Conservation (phyloP, 1,139 yeast species). For the Pneumocystis jirovecii region DNA sequence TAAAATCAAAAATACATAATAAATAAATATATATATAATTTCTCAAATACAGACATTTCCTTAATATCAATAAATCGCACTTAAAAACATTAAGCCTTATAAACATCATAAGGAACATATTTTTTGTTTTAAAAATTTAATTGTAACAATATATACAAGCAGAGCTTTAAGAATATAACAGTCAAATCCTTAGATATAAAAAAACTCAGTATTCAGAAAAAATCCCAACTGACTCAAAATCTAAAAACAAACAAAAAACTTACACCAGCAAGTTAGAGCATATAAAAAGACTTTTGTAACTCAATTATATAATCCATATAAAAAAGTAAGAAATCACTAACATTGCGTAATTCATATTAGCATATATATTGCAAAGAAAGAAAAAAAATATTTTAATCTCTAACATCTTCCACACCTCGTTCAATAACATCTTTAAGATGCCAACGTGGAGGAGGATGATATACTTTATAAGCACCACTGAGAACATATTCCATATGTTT, state of each 20-base stretch:
- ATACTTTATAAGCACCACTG: conserved; percentile 27
- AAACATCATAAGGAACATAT: neutral
- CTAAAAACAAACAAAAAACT: neutral
- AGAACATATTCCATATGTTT: conserved; percentile 25
- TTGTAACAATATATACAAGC: neutral
- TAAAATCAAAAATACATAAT: too few relatives aligned
- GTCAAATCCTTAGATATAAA: too few relatives aligned
- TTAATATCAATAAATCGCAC: too few relatives aligned
- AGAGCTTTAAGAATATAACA: neutral
- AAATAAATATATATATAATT: too few relatives aligned
- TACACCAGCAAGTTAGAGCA: too few relatives aligned
- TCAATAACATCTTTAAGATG: conserved; percentile 58
- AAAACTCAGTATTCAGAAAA: too few relatives aligned
- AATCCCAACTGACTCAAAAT: neutral
- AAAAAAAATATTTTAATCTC: conserved; percentile 4
- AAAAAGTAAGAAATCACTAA: neutral
- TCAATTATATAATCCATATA: neutral
- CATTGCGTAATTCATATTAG: neutral
- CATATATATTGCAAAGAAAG: neutral
- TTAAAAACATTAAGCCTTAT: too few relatives aligned
- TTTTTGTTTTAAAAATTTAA: too few relatives aligned
- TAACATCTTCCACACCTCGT: conserved; percentile 50
- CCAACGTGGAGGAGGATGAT: conserved; percentile 46
- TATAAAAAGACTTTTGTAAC: too few relatives aligned
- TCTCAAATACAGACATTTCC: too few relatives aligned